Evolutionary conservation across 805 yeast genomes (phyloP).

Genomic region (Saturnispora gosingensis): DNA sequence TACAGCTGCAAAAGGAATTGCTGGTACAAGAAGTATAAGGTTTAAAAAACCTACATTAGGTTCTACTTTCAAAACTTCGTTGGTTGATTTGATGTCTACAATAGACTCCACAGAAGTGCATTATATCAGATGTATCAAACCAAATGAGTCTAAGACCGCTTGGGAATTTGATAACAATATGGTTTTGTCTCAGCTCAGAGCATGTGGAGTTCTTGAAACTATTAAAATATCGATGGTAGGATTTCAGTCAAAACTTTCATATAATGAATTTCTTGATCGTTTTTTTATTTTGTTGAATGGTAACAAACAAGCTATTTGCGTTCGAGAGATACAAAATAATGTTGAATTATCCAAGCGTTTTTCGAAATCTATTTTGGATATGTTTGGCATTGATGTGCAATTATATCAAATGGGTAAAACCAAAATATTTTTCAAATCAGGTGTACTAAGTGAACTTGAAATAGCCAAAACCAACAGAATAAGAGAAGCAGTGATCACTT

Average conservation of each 20-base stretch:
- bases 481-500: constrained; percentile 66
- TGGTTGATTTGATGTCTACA: constrained; percentile 86
- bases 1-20: constrained; percentile 9
- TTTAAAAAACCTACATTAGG: constrained; percentile 87
- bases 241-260: constrained; percentile 94
- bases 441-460: constrained; percentile 88
- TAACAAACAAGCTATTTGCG: constrained; percentile 50
- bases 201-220: constrained; percentile 97
- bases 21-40: constrained; percentile 16
- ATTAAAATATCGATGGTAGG: constrained; percentile 96
- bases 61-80: constrained; percentile 82
- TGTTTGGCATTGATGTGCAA: constrained; percentile 49
- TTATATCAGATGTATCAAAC: constrained; percentile 94
- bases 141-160: constrained; percentile 85
- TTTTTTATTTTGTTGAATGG: constrained; percentile 75
- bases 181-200: constrained; percentile 91
- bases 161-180: constrained; percentile 93
- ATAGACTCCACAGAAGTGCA: constrained; percentile 92
- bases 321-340: constrained; percentile 38
- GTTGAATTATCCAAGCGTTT: constrained; percentile 51
- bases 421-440: constrained; percentile 91
- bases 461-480: constrained; percentile 72
- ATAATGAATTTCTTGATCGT: constrained; percentile 82
- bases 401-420: constrained; percentile 87
- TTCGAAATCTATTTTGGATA: constrained; percentile 56